Evolutionary conservation across 495 filamentous ascomycete species (phyloP).

Genomic region (Neurospora sp.): DNA sequence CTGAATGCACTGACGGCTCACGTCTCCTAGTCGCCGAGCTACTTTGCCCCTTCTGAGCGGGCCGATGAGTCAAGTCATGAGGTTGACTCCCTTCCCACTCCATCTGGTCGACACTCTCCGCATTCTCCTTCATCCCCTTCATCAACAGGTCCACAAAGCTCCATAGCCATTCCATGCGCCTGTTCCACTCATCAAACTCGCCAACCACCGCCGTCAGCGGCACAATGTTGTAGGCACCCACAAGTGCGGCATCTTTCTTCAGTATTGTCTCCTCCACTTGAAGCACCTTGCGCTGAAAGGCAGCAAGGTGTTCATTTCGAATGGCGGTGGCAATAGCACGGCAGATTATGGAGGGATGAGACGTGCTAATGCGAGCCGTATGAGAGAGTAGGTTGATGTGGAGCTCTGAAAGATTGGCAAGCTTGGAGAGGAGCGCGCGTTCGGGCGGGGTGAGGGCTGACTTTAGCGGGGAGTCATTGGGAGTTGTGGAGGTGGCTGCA

Average conservation of each 20-base stretch:
- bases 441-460: constrained; percentile 61
- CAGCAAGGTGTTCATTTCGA: constrained; percentile 56
- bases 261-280: constrained; percentile 74
- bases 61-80: constrained; percentile 4
- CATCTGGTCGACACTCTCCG: neutral
- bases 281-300: constrained; percentile 74
- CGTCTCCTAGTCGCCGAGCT: neutral
- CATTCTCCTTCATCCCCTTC: constrained; percentile 3
- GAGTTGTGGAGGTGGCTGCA: constrained; percentile 22
- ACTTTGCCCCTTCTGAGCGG: neutral
- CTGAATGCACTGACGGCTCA: constrained; percentile 3
- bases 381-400: constrained; percentile 58
- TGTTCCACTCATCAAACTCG: constrained; percentile 76
- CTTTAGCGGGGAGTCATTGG: constrained; percentile 22
- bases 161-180: constrained; percentile 80
- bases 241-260: constrained; percentile 54
- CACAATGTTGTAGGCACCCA: constrained; percentile 87
- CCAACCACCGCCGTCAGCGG: constrained; percentile 74
- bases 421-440: constrained; percentile 65
- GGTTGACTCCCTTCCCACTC: neutral
- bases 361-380: constrained; percentile 52
- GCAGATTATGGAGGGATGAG: constrained; percentile 70
- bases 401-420: constrained; percentile 64
- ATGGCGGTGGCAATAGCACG: constrained; percentile 80
- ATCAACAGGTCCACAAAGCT: constrained; percentile 57